Evolutionary conservation across 345 rosid genomes (phyloP), one percentile per base, ranked within the genome.

Genomic region (Corchorus olitorius): DNA sequence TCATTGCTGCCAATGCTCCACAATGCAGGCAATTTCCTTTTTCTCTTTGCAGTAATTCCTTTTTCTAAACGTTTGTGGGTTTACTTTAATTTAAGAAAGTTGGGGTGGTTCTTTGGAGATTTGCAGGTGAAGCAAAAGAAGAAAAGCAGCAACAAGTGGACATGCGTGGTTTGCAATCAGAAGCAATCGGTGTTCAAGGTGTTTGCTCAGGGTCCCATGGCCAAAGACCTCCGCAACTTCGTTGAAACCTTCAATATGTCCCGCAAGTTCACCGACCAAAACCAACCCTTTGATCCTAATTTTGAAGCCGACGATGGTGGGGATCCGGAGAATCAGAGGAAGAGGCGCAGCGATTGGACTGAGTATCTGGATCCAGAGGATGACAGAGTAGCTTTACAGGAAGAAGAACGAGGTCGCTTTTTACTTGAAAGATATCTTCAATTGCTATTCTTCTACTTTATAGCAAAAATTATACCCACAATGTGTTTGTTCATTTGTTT

Each of bases 241-340:
- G 93, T 94, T 2, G 98, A 91, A 53, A 83, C 92, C 27, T 90
- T 91, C 80, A 94, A 94, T 64, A 89, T 94, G 93, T 83, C 97
- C 10, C 91, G 90, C 45, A 84, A 86, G 35, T 49, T 58, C 67
- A 64, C 78, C 74, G 83, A 81, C 17, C 78, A 81, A 67, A 65
- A 55, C 52, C 75, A 48, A 5, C 39, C 61, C 17, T n/a, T 19
- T 37, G 75, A 19, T 37, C 65, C 78, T 8, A 35, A 75, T 35
- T 33, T 65, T 13, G 80, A 58, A 35, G 77, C 49, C 14, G 49
- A 34, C 8, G 56, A 41, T 72, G n/a, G n/a, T n/a, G n/a, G n/a
- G n/a, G n/a, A n/a, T n/a, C 20, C 19, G 11, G 64, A 34, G 11
- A 62, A 64, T 53, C 79, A 55, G 17, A 75, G 74, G 14, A 90